These are phyloP conservation scores for Pichia sp. DNA, from an alignment of 1,139 yeast genomes.

Conservation along the genomic window DNA sequence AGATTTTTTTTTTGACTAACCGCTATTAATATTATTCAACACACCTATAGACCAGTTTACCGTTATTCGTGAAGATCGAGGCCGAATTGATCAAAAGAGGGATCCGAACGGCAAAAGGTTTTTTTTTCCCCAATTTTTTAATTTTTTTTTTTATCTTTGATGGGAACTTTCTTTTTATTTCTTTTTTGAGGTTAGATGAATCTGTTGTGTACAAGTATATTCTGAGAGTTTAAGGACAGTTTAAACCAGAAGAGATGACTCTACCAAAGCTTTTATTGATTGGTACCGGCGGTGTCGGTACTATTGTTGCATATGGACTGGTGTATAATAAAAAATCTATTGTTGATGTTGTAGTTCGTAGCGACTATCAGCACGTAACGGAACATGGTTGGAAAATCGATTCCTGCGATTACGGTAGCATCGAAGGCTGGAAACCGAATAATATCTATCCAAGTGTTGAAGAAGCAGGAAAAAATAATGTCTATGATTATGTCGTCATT, in stretches of 20 bases:
- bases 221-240: no score
- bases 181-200: no score
- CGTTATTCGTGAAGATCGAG: no score
- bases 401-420: constrained; percentile 43
- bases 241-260: background rate
- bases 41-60: no score
- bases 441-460: constrained; percentile 33
- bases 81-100: no score
- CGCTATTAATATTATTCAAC: no score
- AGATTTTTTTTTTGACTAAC: no score
- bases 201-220: no score
- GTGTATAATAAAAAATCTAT: constrained; percentile 31
- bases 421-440: constrained; percentile 43
- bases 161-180: no score
- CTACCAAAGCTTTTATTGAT: constrained; percentile 29
- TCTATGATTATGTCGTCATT: constrained; percentile 41
- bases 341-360: constrained; percentile 44
- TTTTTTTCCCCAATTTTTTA: no score
- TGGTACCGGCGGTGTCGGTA: constrained; percentile 55
- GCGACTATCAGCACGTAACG: constrained; percentile 40
- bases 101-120: no score
- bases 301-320: constrained; percentile 46
- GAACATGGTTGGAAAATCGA: constrained; percentile 39
- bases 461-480: constrained; percentile 29
- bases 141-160: no score